Evolutionary conservation across 345 rosid species (phyloP).

Genomic region (Cochlearia excelsa): DNA sequence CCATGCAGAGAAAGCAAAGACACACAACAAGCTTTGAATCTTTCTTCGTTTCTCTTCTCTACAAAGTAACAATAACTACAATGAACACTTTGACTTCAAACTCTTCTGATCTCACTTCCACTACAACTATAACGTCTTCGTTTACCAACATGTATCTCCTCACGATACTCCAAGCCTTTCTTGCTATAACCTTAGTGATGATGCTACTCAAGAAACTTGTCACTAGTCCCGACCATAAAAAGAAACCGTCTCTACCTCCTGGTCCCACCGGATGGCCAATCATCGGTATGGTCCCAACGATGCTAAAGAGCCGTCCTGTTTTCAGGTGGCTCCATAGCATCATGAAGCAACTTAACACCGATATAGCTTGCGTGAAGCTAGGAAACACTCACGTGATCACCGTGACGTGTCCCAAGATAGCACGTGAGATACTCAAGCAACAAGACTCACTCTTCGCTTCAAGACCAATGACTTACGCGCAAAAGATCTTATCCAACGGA

Average conservation of each 20-base stretch:
- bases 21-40: conserved; percentile 15
- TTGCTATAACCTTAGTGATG: conserved; percentile 28
- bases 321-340: conserved; percentile 45
- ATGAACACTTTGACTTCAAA: conserved; percentile 36
- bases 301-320: conserved; percentile 38
- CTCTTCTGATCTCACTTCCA: conserved; percentile 35
- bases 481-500: conserved; percentile 27
- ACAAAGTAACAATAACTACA: not conserved
- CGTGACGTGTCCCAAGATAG: conserved; percentile 42
- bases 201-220: conserved; percentile 31
- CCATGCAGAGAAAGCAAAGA: conserved; percentile 33
- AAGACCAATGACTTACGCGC: conserved; percentile 36
- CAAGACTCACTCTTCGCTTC: conserved; percentile 43
- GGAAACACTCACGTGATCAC: conserved; percentile 43
- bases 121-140: conserved; percentile 6
- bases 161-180: conserved; percentile 36
- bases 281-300: conserved; percentile 39
- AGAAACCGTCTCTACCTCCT: conserved; percentile 38
- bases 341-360: conserved; percentile 45
- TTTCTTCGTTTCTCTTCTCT: conserved; percentile 17
- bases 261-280: conserved; percentile 45
- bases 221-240: conserved; percentile 3
- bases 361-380: conserved; percentile 44
- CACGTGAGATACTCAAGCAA: conserved; percentile 39
- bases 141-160: conserved; percentile 34